Evolutionary conservation across 2,329 filamentous ascomycete genomes (phyloP).

Genomic region (Cordyceps javanica): DNA sequence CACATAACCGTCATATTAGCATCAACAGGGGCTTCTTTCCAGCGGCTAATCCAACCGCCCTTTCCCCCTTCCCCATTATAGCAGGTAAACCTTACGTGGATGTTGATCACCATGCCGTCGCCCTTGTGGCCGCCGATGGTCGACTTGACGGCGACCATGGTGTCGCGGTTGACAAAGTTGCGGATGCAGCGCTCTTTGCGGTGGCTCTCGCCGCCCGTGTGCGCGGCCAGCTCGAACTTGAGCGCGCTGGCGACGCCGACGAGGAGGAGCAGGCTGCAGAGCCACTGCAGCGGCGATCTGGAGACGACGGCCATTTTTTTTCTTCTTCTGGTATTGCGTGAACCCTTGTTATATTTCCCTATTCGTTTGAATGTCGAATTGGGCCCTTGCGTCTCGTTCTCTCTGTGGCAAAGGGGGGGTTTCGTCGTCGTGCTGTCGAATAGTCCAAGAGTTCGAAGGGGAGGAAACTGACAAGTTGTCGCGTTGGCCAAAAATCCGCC

Average conservation of each 20-base stretch:
- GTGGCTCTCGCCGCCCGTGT: slow-evolving; percentile 41
- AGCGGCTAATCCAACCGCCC: too few relatives aligned
- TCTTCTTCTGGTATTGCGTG: too few relatives aligned
- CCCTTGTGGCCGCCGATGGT: slow-evolving; percentile 79
- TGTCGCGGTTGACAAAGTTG: slow-evolving; percentile 90
- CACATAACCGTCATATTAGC: slow-evolving; percentile 9
- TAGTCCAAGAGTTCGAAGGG: slow-evolving; percentile 9
- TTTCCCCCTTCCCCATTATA: too few relatives aligned
- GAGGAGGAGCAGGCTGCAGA: slow-evolving; percentile 54
- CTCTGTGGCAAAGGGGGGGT: not conserved
- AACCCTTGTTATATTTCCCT: not conserved
- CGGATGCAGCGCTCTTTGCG: slow-evolving; percentile 84
- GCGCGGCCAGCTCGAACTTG: slow-evolving; percentile 86
- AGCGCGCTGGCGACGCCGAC: slow-evolving; percentile 58
- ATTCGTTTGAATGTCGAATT: too few relatives aligned
- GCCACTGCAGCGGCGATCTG: slow-evolving; percentile 45
- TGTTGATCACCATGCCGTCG: slow-evolving; percentile 89
- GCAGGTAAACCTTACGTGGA: too few relatives aligned
- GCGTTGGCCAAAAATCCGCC: slow-evolving; percentile 16
- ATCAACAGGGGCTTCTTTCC: too few relatives aligned
- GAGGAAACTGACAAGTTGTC: slow-evolving; percentile 27
- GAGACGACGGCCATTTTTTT: slow-evolving; percentile 33
- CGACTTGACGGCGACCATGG: slow-evolving; percentile 90
- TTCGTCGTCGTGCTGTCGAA: not conserved
- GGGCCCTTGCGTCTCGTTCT: not conserved